phyloP scores from a whole-genome alignment of 805 yeast genomes.

The Cyberlindnera xylosilytica region DNA sequence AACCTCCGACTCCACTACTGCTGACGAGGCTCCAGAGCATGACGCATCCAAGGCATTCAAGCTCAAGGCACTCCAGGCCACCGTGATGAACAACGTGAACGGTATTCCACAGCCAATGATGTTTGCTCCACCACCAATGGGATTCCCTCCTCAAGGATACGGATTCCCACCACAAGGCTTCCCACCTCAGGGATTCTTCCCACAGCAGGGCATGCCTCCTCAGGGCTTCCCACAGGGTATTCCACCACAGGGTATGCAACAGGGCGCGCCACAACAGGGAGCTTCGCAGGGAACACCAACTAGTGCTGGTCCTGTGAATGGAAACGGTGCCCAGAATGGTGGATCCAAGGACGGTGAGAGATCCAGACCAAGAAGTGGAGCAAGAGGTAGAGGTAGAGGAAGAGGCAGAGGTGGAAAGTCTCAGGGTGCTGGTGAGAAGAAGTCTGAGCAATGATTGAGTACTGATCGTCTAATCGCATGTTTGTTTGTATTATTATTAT shows the following conservation, averaged over 20 bases:
- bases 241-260: no score
- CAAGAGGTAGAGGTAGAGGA: constrained; percentile 26
- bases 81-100: constrained; percentile 26
- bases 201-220: constrained; percentile 9
- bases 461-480: no score
- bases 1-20: constrained; percentile 4
- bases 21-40: constrained; percentile 13
- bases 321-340: neutral
- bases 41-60: constrained; percentile 29
- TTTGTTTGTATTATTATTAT: no score
- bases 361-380: neutral
- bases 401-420: constrained; percentile 16
- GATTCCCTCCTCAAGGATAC: constrained; percentile 15
- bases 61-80: constrained; percentile 18
- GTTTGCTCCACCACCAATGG: constrained; percentile 13
- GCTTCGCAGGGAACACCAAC: no score
- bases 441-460: neutral
- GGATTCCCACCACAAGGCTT: constrained; percentile 15
- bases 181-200: constrained; percentile 1
- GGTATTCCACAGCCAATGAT: constrained; percentile 17
- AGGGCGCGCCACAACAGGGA: no score
- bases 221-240: constrained; percentile 5
- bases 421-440: neutral
- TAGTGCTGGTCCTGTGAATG: no score
- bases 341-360: neutral